Conservation (phyloP, 2,329 filamentous ascomycete genomes). For the Monilinia vaccinii-corymbosi region DNA sequence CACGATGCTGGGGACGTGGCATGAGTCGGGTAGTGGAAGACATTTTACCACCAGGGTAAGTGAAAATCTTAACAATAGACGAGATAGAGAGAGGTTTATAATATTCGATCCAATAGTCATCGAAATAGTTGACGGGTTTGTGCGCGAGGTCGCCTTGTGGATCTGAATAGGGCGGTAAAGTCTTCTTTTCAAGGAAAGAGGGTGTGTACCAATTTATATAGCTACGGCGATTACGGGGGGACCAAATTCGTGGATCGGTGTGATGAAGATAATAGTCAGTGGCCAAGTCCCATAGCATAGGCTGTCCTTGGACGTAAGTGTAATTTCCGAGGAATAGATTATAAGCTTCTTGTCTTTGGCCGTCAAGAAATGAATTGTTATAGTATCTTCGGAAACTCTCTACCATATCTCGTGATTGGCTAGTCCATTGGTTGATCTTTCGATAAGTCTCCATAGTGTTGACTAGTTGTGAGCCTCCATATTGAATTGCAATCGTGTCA, state of each 20-base stretch:
- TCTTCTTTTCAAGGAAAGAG: conserved; percentile 55
- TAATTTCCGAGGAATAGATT: conserved; percentile 97
- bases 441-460: conserved; percentile 99
- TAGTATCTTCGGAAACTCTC: conserved; percentile 99
- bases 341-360: conserved; percentile 95
- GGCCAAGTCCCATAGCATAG: conserved; percentile 92
- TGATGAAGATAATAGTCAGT: conserved; percentile 97
- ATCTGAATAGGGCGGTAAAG: conserved; percentile 18
- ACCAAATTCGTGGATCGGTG: conserved; percentile 67
- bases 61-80: conserved; percentile 84
- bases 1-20: conserved; percentile 61
- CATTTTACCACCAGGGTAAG: conserved; percentile 60
- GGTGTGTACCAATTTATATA: conserved; percentile 90
- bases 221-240: conserved; percentile 50
- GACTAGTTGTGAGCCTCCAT: conserved; percentile 92
- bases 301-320: conserved; percentile 75
- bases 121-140: conserved; percentile 47
- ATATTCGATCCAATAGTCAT: conserved; percentile 97
- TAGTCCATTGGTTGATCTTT: conserved; percentile 98
- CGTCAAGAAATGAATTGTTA: conserved; percentile 96
- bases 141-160: conserved; percentile 14
- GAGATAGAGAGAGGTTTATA: conserved; percentile 84
- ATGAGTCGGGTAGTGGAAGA: conserved; percentile 82
- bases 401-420: conserved; percentile 95
- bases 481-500: conserved; percentile 95